Evolutionary conservation across 805 yeast genomes (phyloP), one percentile per base, ranked within the genome.

Genomic region (Saturnispora ahearnii): DNA sequence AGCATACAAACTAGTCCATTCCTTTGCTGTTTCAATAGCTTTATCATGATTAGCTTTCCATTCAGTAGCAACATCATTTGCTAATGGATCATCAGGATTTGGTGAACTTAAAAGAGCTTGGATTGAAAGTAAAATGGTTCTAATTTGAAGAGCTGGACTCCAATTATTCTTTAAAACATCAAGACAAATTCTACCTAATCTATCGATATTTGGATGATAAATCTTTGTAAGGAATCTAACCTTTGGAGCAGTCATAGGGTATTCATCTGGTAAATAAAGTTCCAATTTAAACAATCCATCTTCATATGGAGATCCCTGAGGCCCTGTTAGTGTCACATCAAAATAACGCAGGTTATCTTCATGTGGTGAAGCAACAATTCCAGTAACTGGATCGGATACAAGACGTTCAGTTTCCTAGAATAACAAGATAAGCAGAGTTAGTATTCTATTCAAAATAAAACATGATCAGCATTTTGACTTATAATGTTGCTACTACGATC

Each of bases 191-290:
- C 99, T 76, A 8, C 99, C 99, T 55, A 93, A 73, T 64, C 93
- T 79, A 64, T 93, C 99, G 58, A 93, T 93, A 66, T 93, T 93
- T 41, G 96, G 99, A 63, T 93, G 99, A 66, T 93, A 93, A 28
- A 93, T 90, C 66, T 83, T 87, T 30, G 99, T 93, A 55, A 93
- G 70, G 60, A 93, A 93, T 51, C 99, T 77, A 48, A 93, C 95
- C 64, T 89, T 90, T 46, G 99, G 99, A 0, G 99, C 96, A 61
- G 87, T 88, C 97, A 91, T 85, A 11, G 99, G 99, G 66, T 93
- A 93, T 62, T 93, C 99, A 62, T 93, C 97, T 2, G 99, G 98
- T 55, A 93, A 68, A 62, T 77, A 93, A 55, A 93, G 72, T 66
- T 93, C 99, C 52, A 93, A 71, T 57, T 84, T 74, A 71, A 93